phyloP scores from a whole-genome alignment of 2,329 filamentous ascomycete species.

The Fusarium poae region DNA sequence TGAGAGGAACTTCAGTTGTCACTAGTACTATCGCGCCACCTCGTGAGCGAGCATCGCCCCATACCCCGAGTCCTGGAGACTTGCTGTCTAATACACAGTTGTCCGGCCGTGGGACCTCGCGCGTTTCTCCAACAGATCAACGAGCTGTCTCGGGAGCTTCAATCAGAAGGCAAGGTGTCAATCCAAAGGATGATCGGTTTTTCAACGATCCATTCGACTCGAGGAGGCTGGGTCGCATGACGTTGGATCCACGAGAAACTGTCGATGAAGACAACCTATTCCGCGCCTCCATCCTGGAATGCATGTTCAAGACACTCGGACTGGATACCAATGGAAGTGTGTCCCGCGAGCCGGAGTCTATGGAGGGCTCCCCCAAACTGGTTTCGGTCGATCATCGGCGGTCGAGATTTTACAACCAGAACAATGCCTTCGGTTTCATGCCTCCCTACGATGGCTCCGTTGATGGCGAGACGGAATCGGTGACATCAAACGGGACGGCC shows the following conservation, averaged over 20 bases:
- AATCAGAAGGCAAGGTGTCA: slow-evolving; percentile 55
- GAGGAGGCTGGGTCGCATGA: slow-evolving; percentile 62
- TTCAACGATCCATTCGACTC: slow-evolving; percentile 71
- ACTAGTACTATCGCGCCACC: slow-evolving; percentile 57
- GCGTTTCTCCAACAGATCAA: slow-evolving; percentile 49
- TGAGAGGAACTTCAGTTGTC: slow-evolving; percentile 60
- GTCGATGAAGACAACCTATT: slow-evolving; percentile 91
- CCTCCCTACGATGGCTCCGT: slow-evolving; percentile 80
- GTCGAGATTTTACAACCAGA: slow-evolving; percentile 78
- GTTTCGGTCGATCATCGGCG: slow-evolving; percentile 85
- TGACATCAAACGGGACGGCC: slow-evolving; percentile 77
- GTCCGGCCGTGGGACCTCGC: slow-evolving; percentile 68
- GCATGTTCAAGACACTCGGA: slow-evolving; percentile 94
- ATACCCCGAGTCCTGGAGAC: slow-evolving; percentile 78
- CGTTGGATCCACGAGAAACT: slow-evolving; percentile 79
- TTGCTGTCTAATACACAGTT: slow-evolving; percentile 82
- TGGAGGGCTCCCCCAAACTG: slow-evolving; percentile 86
- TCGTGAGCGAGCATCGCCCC: slow-evolving; percentile 58
- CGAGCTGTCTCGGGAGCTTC: slow-evolving; percentile 35
- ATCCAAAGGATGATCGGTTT: slow-evolving; percentile 63
- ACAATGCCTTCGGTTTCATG: slow-evolving; percentile 90
- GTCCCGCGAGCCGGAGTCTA: slow-evolving; percentile 77
- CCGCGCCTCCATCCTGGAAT: slow-evolving; percentile 89
- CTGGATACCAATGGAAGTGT: slow-evolving; percentile 76
- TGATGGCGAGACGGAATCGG: slow-evolving; percentile 89